Conservation (phyloP, 805 yeast species). For the Nematodospora valgi region DNA sequence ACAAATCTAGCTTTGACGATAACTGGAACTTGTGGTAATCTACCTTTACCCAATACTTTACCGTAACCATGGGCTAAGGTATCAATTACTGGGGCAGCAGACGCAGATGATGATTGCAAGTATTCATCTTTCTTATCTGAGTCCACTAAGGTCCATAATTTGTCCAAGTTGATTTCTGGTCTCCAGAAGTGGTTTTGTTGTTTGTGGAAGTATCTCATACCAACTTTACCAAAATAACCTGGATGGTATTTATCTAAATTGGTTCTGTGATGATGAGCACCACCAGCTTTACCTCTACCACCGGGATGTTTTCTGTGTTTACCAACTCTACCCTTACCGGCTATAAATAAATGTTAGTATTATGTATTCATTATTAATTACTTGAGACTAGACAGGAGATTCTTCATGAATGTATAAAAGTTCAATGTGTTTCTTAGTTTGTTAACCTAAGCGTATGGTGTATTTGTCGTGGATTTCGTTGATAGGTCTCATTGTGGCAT, state of each 20-base stretch:
- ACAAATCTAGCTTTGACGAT: constrained; percentile 99
- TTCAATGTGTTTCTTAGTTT: no score
- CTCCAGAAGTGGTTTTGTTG: constrained; percentile 94
- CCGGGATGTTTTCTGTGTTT: constrained; percentile 99
- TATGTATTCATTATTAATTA: no score
- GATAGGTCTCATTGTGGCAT: no score
- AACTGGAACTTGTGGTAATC: constrained; percentile 96
- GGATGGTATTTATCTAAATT: constrained; percentile 99
- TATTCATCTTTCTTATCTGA: constrained; percentile 91
- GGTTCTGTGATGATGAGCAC: constrained; percentile 99
- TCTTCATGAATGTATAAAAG: no score
- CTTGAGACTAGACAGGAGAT: no score
- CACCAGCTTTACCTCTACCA: constrained; percentile 99
- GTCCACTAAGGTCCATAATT: constrained; percentile 96
- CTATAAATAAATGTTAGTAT: constrained; percentile 46
- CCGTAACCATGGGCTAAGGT: constrained; percentile 99
- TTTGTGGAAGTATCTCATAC: constrained; percentile 99
- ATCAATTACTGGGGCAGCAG: constrained; percentile 98
- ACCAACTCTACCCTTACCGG: constrained; percentile 99
- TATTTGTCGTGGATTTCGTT: no score
- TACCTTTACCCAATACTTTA: constrained; percentile 99
- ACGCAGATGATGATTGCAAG: constrained; percentile 76
- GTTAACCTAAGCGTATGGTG: no score
- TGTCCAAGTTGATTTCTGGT: constrained; percentile 97
- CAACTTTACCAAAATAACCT: constrained; percentile 99